Percentiles rank a stretch among this genome's conserved stretches.
Evolutionary conservation across 179 eudicot species (phyloP).

Genomic region (Heliamphora pulchella): DNA sequence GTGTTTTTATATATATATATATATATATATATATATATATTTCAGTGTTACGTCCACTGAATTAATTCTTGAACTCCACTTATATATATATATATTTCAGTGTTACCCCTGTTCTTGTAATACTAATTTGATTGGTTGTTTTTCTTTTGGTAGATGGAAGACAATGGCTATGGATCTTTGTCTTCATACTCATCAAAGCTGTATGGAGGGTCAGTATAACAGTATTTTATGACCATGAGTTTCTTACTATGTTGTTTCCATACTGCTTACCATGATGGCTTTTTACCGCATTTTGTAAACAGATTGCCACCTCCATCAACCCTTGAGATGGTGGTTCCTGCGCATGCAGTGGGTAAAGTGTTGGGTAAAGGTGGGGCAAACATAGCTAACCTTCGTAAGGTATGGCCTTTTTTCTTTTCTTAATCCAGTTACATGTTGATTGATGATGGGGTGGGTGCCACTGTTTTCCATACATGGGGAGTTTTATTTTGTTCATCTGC

Average conservation of each 20-base stretch:
- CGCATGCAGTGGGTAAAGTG: conserved; percentile 72
- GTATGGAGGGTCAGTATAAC: conserved; percentile 72
- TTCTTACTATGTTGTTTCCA: conserved; percentile 6
- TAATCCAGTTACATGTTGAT: not conserved
- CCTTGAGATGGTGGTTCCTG: conserved; percentile 78
- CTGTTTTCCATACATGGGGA: not conserved
- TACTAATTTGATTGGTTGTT: not conserved
- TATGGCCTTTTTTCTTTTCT: conserved; percentile 19
- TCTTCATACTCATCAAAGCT: conserved; percentile 65
- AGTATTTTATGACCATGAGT: conserved; percentile 18
- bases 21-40: not conserved
- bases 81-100: too few species aligned
- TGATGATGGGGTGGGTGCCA: not conserved
- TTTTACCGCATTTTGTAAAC: conserved; percentile 17
- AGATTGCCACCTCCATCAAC: conserved; percentile 61
- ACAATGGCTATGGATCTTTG: conserved; percentile 51
- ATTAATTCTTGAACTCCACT: not conserved
- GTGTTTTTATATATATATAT: not conserved
- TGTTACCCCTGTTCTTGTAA: not conserved
- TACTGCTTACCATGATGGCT: not conserved
- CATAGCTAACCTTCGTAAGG: conserved; percentile 80
- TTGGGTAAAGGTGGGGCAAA: conserved; percentile 83
- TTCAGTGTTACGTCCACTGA: not conserved
- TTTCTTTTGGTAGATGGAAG: conserved; percentile 45
- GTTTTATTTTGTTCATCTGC: not conserved